These are phyloP conservation scores for Huntiella savannae DNA, from an alignment of 2,329 filamentous ascomycete species.

Conservation along the genomic window DNA sequence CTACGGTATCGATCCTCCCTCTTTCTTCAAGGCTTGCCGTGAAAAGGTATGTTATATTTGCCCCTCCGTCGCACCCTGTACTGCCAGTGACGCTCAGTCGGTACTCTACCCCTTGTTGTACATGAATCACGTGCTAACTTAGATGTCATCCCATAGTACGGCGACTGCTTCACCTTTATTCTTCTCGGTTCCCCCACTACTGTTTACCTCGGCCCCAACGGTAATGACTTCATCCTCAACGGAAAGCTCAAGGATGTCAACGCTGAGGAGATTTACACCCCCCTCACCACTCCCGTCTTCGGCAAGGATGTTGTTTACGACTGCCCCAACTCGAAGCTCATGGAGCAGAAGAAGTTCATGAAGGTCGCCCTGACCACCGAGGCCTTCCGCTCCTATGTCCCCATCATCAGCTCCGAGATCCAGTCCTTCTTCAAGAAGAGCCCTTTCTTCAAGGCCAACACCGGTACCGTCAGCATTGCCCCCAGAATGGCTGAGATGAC, in stretches of 20 bases:
- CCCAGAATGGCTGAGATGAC: slow-evolving; percentile 70
- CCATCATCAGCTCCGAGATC: slow-evolving; percentile 58
- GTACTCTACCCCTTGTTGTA: not conserved
- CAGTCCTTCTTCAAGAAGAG: slow-evolving; percentile 51
- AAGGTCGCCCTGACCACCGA: slow-evolving; percentile 62
- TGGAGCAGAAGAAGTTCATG: slow-evolving; percentile 95
- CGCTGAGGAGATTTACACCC: slow-evolving; percentile 76
- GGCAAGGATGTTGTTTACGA: slow-evolving; percentile 79
- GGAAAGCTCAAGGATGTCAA: slow-evolving; percentile 79
- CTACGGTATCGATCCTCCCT: slow-evolving; percentile 87
- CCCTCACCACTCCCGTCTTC: slow-evolving; percentile 54
- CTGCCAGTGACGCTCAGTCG: not conserved
- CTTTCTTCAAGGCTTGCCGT: slow-evolving; percentile 61
- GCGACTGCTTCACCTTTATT: slow-evolving; percentile 77
- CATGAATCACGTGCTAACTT: slow-evolving; percentile 1
- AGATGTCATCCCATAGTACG: slow-evolving; percentile 37
- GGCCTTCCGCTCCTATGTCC: slow-evolving; percentile 56
- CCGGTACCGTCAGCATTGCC: slow-evolving; percentile 52
- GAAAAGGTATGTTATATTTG: slow-evolving; percentile 41
- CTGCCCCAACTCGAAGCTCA: slow-evolving; percentile 76
- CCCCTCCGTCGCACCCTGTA: not conserved
- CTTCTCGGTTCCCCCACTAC: slow-evolving; percentile 80
- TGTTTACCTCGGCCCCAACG: slow-evolving; percentile 60
- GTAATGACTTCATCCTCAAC: slow-evolving; percentile 83
- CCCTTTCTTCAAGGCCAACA: slow-evolving; percentile 45